Conservation (phyloP, 192 early-diverging fungal species). For the Podila verticillata region DNA sequence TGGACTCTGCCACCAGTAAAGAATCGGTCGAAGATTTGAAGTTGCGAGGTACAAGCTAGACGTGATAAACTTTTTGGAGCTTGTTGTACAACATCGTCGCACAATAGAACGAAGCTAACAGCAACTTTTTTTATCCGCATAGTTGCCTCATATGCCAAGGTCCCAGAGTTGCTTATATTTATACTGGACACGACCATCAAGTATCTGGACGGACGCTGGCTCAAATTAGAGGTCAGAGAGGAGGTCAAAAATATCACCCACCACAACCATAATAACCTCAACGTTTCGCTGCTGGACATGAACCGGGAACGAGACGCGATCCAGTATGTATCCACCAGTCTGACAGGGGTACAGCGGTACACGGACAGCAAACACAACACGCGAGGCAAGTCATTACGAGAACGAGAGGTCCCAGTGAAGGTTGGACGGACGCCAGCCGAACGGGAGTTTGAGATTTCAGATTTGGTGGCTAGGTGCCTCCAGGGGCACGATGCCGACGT, state of each 20-base stretch:
- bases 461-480: slow-evolving; percentile 24
- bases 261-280: slow-evolving; percentile 8
- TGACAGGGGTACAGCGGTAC: slow-evolving; percentile 13
- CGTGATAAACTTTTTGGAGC: not conserved
- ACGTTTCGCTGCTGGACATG: slow-evolving; percentile 24
- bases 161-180: slow-evolving; percentile 26
- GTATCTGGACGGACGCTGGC: slow-evolving; percentile 45
- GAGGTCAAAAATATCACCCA: not conserved
- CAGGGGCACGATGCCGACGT: slow-evolving; percentile 21
- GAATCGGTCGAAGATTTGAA: slow-evolving; percentile 32
- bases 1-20: slow-evolving; percentile 8
- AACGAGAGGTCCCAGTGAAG: slow-evolving; percentile 5
- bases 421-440: slow-evolving; percentile 1
- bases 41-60: slow-evolving; percentile 14
- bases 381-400: slow-evolving; percentile 22
- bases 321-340: slow-evolving; percentile 19
- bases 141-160: slow-evolving; percentile 23
- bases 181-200: slow-evolving; percentile 22
- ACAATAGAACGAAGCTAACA: not conserved
- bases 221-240: slow-evolving; percentile 8
- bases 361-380: slow-evolving; percentile 12
- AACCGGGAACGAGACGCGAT: slow-evolving; percentile 31
- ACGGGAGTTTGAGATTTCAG: slow-evolving; percentile 21
- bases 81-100: not conserved
- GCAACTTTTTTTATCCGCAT: not conserved